Percentiles rank a stretch among this genome's conserved stretches.
These are phyloP conservation scores for Thalia dealbata DNA, from an alignment of 176 grass and related monocot genomes.

Conservation along the genomic window DNA sequence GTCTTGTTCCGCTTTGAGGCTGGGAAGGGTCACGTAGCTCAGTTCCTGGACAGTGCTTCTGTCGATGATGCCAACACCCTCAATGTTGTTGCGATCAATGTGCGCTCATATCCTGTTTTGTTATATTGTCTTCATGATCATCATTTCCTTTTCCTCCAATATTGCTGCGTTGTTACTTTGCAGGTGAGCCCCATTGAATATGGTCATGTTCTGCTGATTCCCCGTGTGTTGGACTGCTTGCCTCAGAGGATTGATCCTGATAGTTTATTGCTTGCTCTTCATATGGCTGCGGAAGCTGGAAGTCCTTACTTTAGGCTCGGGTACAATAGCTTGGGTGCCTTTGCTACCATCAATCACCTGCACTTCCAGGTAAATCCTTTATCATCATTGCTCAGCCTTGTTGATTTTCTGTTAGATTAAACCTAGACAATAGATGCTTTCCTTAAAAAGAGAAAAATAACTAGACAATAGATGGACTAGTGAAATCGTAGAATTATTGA, in stretches of 20 bases:
- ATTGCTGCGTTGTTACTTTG: slow-evolving; percentile 1
- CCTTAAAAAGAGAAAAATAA: too few species aligned
- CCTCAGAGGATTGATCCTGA: slow-evolving; percentile 77
- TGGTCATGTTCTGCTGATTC: slow-evolving; percentile 81
- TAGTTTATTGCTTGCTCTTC: slow-evolving; percentile 68
- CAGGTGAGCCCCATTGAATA: slow-evolving; percentile 97
- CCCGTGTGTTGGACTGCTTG: slow-evolving; percentile 53
- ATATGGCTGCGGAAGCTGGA: slow-evolving; percentile 56
- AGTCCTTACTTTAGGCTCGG: slow-evolving; percentile 75
- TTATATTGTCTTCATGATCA: slow-evolving; percentile 3
- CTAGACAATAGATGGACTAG: not conserved
- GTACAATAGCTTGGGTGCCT: slow-evolving; percentile 96
- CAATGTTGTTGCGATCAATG: slow-evolving; percentile 58
- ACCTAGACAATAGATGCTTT: not conserved
- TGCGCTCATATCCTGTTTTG: slow-evolving; percentile 18
- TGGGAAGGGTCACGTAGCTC: slow-evolving; percentile 17
- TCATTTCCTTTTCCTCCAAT: not conserved
- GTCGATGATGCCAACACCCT: slow-evolving; percentile 21
- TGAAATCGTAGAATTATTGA: not conserved
- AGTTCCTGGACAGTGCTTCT: slow-evolving; percentile 31
- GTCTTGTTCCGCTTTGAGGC: slow-evolving; percentile 59
- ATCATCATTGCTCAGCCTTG: not conserved
- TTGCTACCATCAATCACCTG: slow-evolving; percentile 94
- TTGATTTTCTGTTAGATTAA: not conserved
- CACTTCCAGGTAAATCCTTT: slow-evolving; percentile 68